These are phyloP conservation scores for Parietichytrium sp. DNA, from an alignment of 108 stramenopile genomes.

Conservation along the genomic window DNA sequence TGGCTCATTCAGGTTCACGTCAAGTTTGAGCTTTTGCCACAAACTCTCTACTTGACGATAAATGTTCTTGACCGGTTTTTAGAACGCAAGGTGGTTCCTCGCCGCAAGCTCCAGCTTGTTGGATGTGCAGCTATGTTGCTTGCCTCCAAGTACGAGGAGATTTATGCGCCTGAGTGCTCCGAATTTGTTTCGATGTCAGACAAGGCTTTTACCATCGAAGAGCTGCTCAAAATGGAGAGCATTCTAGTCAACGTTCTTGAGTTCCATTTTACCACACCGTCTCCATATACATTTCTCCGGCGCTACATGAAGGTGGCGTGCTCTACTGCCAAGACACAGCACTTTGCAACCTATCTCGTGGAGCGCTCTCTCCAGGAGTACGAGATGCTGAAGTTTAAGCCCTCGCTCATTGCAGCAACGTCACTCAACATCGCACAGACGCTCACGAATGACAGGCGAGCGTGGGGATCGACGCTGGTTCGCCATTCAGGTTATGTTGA, in stretches of 20 bases:
- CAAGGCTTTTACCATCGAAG: conserved; percentile 81
- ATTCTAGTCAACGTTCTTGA: conserved; percentile 77
- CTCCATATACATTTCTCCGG: conserved; percentile 83
- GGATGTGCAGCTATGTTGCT: conserved; percentile 92
- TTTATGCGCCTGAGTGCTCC: conserved; percentile 91
- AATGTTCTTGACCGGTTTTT: conserved; percentile 97
- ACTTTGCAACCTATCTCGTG: conserved; percentile 81
- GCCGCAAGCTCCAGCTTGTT: conserved; percentile 92
- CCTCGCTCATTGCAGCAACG: conserved; percentile 78
- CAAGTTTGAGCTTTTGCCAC: conserved; percentile 94
- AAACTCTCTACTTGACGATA: conserved; percentile 93
- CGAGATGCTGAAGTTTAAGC: conserved; percentile 74
- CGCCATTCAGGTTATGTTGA: conserved; percentile 76
- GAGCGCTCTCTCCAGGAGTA: conserved; percentile 94
- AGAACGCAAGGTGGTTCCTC: conserved; percentile 62
- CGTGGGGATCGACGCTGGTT: conserved; percentile 82
- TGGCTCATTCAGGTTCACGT: conserved; percentile 98
- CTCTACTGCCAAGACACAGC: conserved; percentile 73
- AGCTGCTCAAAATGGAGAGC: conserved; percentile 94
- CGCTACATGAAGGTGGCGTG: conserved; percentile 86
- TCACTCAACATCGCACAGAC: conserved; percentile 82
- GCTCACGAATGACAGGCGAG: conserved; percentile 64
- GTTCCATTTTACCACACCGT: conserved; percentile 86
- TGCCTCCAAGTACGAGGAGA: conserved; percentile 98
- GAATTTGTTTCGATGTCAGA: conserved; percentile 97